Evolutionary conservation across 345 rosid genomes (phyloP), one percentile per base, ranked within the genome.

Genomic region (Heritiera littoralis): DNA sequence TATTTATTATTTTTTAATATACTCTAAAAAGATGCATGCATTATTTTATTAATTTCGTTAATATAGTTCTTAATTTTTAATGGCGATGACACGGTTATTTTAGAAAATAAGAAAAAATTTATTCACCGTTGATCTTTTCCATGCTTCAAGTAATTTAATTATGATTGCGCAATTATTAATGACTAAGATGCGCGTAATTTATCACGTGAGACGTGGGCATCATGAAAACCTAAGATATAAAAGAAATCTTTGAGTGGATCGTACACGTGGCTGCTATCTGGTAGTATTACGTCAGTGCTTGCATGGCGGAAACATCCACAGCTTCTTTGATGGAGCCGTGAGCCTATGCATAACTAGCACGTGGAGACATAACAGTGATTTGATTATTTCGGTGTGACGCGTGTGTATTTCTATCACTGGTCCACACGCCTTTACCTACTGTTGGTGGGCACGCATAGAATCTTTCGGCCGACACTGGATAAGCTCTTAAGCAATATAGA

Each of bases 131-230:
- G 6, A 4, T 41, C 60, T 56, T 78, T 78, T 40, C 8, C 7
- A 61, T 15, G 15, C 40, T 54, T 65, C 51, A 14, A 63, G 11
- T 0, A 66, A 18, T 18, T n/a, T 56, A 56, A 60, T 38, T 13
- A 32, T 48, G 69, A 70, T 68, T 23, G 5, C 67, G 7, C 20
- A 35, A 41, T 71, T 30, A 40, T 77, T 61, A 48, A 0, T 1
- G 6, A 45, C 1, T 15, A 17, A 51, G 67, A 78, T 66, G 49
- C 43, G 63, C 71, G 46, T 76, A 23, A 43, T 75, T 78, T 14
- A 80, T 60, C 82, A 80, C 77, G 82, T 78, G 89, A 89, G 84
- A 85, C 89, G 92, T 86, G 82, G 79, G 76, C 83, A 67, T 67
- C 79, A 83, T 52, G 75, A 23, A 74, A 45, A 85, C 83, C 63